Evolutionary conservation across 129 eudicot species (phyloP).

Genomic region (Smallanthus sonchifolius): DNA sequence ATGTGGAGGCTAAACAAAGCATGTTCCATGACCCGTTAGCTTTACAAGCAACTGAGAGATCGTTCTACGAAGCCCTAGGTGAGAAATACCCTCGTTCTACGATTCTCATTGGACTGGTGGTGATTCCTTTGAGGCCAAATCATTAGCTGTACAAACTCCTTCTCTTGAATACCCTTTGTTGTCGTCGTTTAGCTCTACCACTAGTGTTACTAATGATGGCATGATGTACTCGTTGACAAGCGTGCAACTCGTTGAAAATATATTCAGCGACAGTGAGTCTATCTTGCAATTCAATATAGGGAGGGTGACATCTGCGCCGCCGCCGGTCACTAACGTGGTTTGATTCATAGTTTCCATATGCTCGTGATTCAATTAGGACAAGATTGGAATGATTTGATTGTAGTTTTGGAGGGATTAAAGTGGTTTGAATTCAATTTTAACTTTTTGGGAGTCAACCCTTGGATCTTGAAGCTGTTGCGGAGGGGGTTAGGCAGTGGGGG

Average conservation of each 20-base stretch:
- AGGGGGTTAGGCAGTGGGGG: too few relatives aligned
- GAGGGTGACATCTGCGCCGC: too few relatives aligned
- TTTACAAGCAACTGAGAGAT: constrained; percentile 61
- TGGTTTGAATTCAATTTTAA: too few relatives aligned
- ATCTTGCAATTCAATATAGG: constrained; percentile 72
- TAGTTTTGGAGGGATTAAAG: too few relatives aligned
- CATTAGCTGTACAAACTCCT: constrained; percentile 27
- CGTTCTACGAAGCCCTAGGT: constrained; percentile 66
- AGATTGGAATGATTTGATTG: too few relatives aligned
- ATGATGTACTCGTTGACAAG: constrained; percentile 24
- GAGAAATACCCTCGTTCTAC: constrained; percentile 36
- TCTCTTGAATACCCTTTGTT: constrained; percentile 27
- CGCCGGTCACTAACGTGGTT: too few relatives aligned
- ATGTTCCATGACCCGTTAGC: constrained; percentile 79
- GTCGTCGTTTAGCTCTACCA: constrained; percentile 38
- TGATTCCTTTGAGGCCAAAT: constrained; percentile 37
- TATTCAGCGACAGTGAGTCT: constrained; percentile 54
- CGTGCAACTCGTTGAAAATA: constrained; percentile 32
- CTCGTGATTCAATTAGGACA: too few relatives aligned
- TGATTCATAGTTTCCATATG: too few relatives aligned
- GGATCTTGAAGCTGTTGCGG: too few relatives aligned
- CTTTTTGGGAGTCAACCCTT: too few relatives aligned
- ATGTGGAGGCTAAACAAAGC: constrained; percentile 63
- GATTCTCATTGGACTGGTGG: constrained; percentile 46
- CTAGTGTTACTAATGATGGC: constrained; percentile 26